Conservation (phyloP, 2,329 filamentous ascomycete species). For the Geosmithia morbida region DNA sequence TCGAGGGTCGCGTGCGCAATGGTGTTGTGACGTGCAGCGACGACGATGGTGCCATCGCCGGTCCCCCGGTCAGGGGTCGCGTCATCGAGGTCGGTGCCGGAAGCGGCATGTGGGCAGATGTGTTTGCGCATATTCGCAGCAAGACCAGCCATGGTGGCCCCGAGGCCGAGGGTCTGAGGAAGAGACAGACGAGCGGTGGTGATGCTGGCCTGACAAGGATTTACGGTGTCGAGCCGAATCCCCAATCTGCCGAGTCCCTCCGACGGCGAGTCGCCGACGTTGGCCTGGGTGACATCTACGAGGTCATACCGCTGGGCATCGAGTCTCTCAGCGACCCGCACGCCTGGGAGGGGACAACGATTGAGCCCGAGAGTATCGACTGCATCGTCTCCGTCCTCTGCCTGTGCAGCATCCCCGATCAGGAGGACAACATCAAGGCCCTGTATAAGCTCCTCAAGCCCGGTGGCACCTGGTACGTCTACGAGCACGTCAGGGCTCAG, state of each 20-base stretch:
- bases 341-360: conserved; percentile 24
- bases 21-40: conserved; percentile 23
- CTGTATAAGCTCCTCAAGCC: conserved; percentile 44
- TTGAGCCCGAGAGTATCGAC: conserved; percentile 37
- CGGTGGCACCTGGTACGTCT: conserved; percentile 48
- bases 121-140: conserved; percentile 24
- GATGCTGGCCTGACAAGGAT: conserved; percentile 30
- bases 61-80: conserved; percentile 28
- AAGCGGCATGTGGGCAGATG: conserved; percentile 42
- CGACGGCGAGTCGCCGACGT: conserved; percentile 29
- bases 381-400: conserved; percentile 47
- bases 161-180: neutral
- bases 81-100: conserved; percentile 51
- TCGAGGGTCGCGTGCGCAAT: conserved; percentile 29
- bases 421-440: conserved; percentile 35
- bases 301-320: conserved; percentile 48
- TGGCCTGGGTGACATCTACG: conserved; percentile 41
- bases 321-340: conserved; percentile 32
- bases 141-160: conserved; percentile 1
- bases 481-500: conserved; percentile 39
- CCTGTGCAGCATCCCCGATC: conserved; percentile 49
- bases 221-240: conserved; percentile 52
- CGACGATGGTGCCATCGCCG: conserved; percentile 15
- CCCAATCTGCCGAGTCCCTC: conserved; percentile 32
- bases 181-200: conserved; percentile 11